phyloP scores from a whole-genome alignment of 176 grass and related monocot species.

The Hsuehochloa calcarea region DNA sequence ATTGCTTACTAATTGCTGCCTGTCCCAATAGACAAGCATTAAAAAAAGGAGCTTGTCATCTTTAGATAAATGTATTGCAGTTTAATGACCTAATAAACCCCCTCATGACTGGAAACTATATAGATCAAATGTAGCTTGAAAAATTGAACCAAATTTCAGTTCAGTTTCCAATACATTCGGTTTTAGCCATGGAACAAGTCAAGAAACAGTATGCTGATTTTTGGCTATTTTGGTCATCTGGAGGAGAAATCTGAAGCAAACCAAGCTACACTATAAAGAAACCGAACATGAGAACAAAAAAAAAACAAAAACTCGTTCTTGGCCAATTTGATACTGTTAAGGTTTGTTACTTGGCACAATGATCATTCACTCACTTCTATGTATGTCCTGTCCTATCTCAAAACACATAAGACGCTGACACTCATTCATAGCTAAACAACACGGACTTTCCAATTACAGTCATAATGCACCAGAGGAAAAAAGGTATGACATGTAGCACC shows the following conservation, averaged over 20 bases:
- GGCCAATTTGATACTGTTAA: background rate
- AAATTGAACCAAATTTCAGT: background rate
- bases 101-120: background rate
- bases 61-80: background rate
- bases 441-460: background rate
- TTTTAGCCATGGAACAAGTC: background rate
- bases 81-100: background rate
- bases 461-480: constrained; percentile 20
- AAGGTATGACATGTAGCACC: background rate
- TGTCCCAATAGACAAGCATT: background rate
- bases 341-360: background rate
- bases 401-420: background rate
- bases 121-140: background rate
- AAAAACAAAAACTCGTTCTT: constrained; percentile 14
- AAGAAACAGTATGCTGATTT: background rate
- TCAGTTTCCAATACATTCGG: background rate
- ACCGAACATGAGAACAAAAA: background rate
- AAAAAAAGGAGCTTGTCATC: background rate
- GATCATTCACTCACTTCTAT: background rate
- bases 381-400: background rate
- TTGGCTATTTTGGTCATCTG: background rate
- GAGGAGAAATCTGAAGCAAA: background rate
- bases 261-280: background rate
- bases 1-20: background rate
- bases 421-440: constrained; percentile 17